phyloP scores from a whole-genome alignment of 305 asterid species.

The Fraxinus dipetala region DNA sequence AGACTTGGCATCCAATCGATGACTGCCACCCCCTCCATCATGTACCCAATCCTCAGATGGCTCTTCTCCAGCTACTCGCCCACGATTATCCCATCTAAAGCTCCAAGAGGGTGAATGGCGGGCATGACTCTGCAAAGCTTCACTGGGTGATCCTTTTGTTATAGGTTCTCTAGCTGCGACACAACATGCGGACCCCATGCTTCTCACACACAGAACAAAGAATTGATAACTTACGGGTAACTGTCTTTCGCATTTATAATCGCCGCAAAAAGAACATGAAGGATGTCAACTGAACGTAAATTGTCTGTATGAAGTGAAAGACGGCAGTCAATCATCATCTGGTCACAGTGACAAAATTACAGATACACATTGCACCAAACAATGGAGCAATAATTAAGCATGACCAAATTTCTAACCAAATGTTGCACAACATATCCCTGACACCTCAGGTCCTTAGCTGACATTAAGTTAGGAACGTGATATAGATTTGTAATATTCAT shows the following conservation, averaged over 20 bases:
- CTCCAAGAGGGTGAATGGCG: constrained; percentile 95
- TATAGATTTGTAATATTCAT: neutral
- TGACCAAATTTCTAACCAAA: neutral
- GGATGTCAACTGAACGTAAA: neutral
- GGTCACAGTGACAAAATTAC: neutral
- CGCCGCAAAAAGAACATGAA: neutral
- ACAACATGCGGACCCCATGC: constrained; percentile 10
- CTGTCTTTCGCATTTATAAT: constrained; percentile 12
- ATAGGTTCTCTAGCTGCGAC: neutral
- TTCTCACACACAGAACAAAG: neutral
- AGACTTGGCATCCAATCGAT: constrained; percentile 47
- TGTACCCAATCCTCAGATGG: constrained; percentile 58
- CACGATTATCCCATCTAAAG: constrained; percentile 93
- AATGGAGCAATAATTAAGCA: neutral
- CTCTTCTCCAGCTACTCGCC: constrained; percentile 57
- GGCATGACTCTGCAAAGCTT: constrained; percentile 29
- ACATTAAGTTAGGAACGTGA: neutral
- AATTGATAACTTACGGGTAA: constrained; percentile 5
- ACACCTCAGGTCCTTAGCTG: neutral
- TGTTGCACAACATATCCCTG: neutral
- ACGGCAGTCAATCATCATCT: neutral
- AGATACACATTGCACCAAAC: neutral
- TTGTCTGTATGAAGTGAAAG: constrained; percentile 21
- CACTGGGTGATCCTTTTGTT: constrained; percentile 1
- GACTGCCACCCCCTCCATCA: constrained; percentile 45